Percentiles rank a stretch among this genome's conserved stretches.
Conservation (phyloP, 176 grass and related monocot genomes). For the Raddia guianensis region DNA sequence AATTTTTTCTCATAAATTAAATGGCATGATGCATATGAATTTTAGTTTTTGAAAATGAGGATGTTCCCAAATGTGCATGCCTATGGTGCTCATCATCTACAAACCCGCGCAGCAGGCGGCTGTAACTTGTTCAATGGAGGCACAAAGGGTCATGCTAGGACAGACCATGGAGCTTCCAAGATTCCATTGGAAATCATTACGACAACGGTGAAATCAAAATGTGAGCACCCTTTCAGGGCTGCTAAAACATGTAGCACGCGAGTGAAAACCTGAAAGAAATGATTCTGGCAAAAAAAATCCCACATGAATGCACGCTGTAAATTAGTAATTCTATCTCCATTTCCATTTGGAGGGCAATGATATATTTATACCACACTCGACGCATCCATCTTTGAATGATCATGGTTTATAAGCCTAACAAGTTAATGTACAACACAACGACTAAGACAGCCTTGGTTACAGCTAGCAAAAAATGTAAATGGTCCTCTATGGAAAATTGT, state of each 20-base stretch:
- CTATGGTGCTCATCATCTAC: no score
- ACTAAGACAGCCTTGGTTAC: constrained; percentile 25
- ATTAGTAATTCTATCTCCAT: not conserved
- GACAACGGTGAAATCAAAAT: not conserved
- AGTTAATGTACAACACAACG: constrained; percentile 56
- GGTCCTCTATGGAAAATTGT: constrained; percentile 49
- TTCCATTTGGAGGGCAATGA: not conserved
- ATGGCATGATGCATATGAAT: no score
- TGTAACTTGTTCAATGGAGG: not conserved
- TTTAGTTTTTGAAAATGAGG: no score
- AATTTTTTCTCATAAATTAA: no score
- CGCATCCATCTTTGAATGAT: constrained; percentile 24
- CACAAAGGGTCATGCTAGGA: not conserved
- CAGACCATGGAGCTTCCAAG: not conserved
- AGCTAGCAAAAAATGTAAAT: constrained; percentile 39
- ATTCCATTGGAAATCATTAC: not conserved
- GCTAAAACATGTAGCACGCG: not conserved
- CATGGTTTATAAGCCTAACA: constrained; percentile 50
- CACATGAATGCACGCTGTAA: no score
- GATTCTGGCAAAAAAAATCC: no score
- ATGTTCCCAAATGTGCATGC: no score
- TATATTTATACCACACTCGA: constrained; percentile 43
- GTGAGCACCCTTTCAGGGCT: not conserved
- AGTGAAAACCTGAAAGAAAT: not conserved
- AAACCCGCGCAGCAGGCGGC: no score